Base-by-base conservation (phyloP, 495 filamentous ascomycete species). In the Elaphomyces granulatus region DNA sequence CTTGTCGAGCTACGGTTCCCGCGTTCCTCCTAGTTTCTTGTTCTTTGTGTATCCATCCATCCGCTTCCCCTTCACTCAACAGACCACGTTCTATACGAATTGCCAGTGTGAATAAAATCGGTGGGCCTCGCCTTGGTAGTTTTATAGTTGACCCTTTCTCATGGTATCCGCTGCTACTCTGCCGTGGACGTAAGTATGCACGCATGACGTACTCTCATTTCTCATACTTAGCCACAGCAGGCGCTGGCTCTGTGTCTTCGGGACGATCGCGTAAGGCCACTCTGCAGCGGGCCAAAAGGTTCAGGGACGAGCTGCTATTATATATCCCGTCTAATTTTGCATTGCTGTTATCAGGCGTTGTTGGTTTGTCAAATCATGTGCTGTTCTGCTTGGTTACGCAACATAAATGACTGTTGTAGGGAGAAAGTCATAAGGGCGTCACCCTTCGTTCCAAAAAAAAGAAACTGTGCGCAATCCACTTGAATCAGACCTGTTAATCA, bases 181-280 rank as follows among this genome's bases (percentile, higher is more conserved):
- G 23, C n/a, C n/a, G n/a, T n/a, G 23, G 23, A 6, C 34, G 37
- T 35, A 44, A 48, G 37, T 51, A 56, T 56, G 53, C 39, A 40
- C 45, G 38, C 44, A 46, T 56, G 53, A 56, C 48, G 50, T 51
- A 53, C 42, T 20, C 41, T 39, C 53, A 53, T 56, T 56, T 50
- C 32, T 56, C 43, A 46, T 45, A 47, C 45, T 48, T 50, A 50
- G 50, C 23, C 23, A 28, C 12, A 28, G 23, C 6, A 28, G 12
- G 6, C 23, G 12, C n/a, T n/a, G n/a, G n/a, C n/a, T n/a, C n/a
- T n/a, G n/a, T n/a, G n/a, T 28, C 23, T 6, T 28, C 23, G 6
- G 23, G 23, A 6, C 23, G 12, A 6, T 12, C 12, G 23, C 23
- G 23, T 6, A 28, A 28, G 12, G 23, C 23, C 12, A 28, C 23